Percentiles rank a stretch among this genome's conserved stretches.
Evolutionary conservation across 2,329 filamentous ascomycete genomes (phyloP).

Genomic region (Zasmidium angulare): DNA sequence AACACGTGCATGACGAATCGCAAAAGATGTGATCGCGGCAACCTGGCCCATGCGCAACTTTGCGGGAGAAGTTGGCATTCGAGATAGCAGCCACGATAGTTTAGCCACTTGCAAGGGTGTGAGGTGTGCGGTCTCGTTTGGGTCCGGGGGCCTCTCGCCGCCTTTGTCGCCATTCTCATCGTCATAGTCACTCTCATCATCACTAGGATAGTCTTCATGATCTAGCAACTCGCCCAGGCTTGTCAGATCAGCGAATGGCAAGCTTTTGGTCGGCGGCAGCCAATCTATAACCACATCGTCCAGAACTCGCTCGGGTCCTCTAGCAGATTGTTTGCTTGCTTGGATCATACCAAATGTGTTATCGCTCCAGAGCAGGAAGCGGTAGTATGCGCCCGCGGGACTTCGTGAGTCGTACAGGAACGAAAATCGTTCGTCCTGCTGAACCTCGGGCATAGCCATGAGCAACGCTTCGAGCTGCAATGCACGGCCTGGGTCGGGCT

Average conservation of each 20-base stretch:
- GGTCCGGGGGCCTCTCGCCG: constrained; percentile 33
- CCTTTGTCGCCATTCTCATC: constrained; percentile 50
- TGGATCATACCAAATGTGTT: constrained; percentile 43
- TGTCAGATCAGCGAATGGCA: constrained; percentile 64
- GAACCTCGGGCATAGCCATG: constrained; percentile 82
- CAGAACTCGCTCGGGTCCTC: constrained; percentile 43
- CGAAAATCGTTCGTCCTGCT: constrained; percentile 84
- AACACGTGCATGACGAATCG: constrained; percentile 79
- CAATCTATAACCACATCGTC: constrained; percentile 78
- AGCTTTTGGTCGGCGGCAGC: constrained; percentile 68
- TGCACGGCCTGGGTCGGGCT: constrained; percentile 52
- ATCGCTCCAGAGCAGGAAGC: constrained; percentile 77
- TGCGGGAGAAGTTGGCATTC: constrained; percentile 73
- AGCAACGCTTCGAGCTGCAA: constrained; percentile 87
- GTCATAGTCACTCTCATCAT: constrained; percentile 73
- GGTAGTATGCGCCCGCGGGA: constrained; percentile 81
- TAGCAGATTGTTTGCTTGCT: constrained; percentile 40
- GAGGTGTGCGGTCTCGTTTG: constrained; percentile 59
- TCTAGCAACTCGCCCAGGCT: constrained; percentile 75
- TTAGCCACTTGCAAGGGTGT: constrained; percentile 83
- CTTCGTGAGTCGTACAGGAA: constrained; percentile 90
- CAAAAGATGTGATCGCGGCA: constrained; percentile 81
- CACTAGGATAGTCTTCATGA: constrained; percentile 82
- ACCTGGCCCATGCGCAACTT: constrained; percentile 81
- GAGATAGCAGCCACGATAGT: constrained; percentile 77